These are phyloP conservation scores for Cytospora mali DNA, from an alignment of 2,329 filamentous ascomycete species.

Conservation along the genomic window DNA sequence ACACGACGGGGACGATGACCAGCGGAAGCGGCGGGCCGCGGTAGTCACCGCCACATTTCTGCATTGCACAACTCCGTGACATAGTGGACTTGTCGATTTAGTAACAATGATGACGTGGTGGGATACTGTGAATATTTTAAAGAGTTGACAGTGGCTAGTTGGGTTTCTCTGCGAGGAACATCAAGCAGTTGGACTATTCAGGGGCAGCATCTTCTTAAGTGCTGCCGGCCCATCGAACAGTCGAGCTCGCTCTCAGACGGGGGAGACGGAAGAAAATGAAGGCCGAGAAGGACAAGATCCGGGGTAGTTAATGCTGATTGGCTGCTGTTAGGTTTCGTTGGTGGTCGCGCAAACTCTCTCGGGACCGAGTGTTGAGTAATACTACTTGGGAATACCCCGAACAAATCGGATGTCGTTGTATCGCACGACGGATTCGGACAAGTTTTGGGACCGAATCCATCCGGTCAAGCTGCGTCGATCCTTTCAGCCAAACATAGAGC, in stretches of 20 bases:
- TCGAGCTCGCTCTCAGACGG: slow-evolving; percentile 8
- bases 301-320: background rate
- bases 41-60: slow-evolving; percentile 8
- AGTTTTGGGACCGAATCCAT: background rate
- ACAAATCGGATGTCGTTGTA: background rate
- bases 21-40: slow-evolving; percentile 23
- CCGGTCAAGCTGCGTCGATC: background rate
- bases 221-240: background rate
- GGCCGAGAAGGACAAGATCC: background rate
- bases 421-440: background rate
- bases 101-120: no score
- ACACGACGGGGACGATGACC: slow-evolving; percentile 22
- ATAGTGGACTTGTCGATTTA: background rate
- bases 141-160: background rate
- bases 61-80: slow-evolving; percentile 17
- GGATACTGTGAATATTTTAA: background rate
- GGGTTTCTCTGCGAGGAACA: background rate
- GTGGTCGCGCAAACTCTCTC: background rate
- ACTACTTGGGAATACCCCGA: slow-evolving; percentile 4
- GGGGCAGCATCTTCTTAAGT: background rate
- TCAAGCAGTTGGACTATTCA: background rate
- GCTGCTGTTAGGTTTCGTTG: background rate
- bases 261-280: no score
- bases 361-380: slow-evolving; percentile 14
- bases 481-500: background rate